These are phyloP conservation scores for Lablab purpureus DNA, from an alignment of 306 rosid species.

Conservation along the genomic window DNA sequence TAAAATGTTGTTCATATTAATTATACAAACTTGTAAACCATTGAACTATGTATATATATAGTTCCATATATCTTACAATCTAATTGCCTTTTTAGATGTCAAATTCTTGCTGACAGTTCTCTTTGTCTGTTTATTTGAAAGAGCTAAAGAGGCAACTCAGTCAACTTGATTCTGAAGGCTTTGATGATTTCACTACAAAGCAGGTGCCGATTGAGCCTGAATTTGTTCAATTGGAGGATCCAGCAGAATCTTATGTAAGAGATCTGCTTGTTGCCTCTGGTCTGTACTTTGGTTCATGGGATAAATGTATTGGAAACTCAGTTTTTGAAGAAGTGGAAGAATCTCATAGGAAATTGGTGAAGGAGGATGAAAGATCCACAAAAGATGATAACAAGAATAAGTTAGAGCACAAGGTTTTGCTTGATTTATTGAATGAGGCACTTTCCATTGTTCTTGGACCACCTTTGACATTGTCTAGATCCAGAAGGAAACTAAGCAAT, in stretches of 20 bases:
- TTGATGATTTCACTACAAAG: conserved; percentile 48
- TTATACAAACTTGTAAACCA: conserved; percentile 54
- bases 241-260: conserved; percentile 71
- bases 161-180: conserved; percentile 66
- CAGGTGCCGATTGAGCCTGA: conserved; percentile 53
- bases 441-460: conserved; percentile 67
- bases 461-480: conserved; percentile 49
- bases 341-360: conserved; percentile 54
- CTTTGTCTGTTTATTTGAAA: conserved; percentile 45
- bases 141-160: conserved; percentile 74
- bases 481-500: conserved; percentile 55
- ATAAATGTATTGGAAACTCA: conserved; percentile 56
- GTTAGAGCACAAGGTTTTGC: conserved; percentile 63
- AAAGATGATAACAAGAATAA: conserved; percentile 49
- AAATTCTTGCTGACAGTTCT: conserved; percentile 22
- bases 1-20: not conserved
- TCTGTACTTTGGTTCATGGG: conserved; percentile 68
- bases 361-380: conserved; percentile 44
- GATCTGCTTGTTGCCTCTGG: conserved; percentile 81
- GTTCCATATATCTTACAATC: not conserved
- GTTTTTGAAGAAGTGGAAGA: conserved; percentile 84
- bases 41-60: not conserved
- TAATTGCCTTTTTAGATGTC: conserved; percentile 25
- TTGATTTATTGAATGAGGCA: conserved; percentile 76
- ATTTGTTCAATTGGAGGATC: conserved; percentile 58